Evolutionary conservation across 208 protist genomes (phyloP).

Genomic region (Crithidia fasciculata): DNA sequence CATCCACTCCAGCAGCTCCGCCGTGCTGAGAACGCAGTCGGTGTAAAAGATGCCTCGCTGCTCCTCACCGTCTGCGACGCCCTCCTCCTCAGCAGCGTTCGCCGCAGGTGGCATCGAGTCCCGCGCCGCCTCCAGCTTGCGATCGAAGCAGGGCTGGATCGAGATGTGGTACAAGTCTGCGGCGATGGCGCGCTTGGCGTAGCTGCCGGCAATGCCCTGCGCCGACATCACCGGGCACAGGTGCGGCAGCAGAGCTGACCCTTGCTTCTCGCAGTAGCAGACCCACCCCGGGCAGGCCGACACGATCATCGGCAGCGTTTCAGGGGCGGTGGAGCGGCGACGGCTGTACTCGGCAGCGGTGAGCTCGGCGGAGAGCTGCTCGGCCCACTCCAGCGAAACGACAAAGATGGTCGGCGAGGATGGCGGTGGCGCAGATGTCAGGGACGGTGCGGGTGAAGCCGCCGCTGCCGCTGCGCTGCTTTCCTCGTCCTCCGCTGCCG

Average conservation of each 20-base stretch:
- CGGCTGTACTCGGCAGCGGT: slow-evolving; percentile 80
- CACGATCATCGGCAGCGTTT: slow-evolving; percentile 92
- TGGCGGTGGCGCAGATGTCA: background rate
- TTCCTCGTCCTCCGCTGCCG: background rate
- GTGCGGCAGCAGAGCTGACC: slow-evolving; percentile 90
- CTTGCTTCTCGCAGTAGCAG: slow-evolving; percentile 98
- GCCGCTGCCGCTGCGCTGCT: background rate
- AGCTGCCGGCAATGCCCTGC: slow-evolving; percentile 96
- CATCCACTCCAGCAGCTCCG: slow-evolving; percentile 93
- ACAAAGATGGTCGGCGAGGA: slow-evolving; percentile 51
- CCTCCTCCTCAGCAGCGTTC: background rate
- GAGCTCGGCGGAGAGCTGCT: slow-evolving; percentile 77
- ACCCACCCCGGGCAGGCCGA: slow-evolving; percentile 97
- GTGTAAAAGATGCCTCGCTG: slow-evolving; percentile 74
- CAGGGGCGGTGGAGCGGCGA: slow-evolving; percentile 9
- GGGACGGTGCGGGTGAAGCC: background rate
- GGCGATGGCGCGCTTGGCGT: slow-evolving; percentile 71
- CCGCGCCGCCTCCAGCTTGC: slow-evolving; percentile 98
- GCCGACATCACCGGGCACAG: slow-evolving; percentile 95
- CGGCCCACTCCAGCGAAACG: slow-evolving; percentile 80
- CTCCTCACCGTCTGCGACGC: slow-evolving; percentile 6
- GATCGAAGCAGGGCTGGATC: slow-evolving; percentile 99
- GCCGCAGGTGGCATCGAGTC: slow-evolving; percentile 40
- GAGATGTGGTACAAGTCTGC: slow-evolving; percentile 91
- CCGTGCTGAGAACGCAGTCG: slow-evolving; percentile 96